Evolutionary conservation across 2,329 filamentous ascomycete species (phyloP).

Genomic region (Exophiala xenobiotica): DNA sequence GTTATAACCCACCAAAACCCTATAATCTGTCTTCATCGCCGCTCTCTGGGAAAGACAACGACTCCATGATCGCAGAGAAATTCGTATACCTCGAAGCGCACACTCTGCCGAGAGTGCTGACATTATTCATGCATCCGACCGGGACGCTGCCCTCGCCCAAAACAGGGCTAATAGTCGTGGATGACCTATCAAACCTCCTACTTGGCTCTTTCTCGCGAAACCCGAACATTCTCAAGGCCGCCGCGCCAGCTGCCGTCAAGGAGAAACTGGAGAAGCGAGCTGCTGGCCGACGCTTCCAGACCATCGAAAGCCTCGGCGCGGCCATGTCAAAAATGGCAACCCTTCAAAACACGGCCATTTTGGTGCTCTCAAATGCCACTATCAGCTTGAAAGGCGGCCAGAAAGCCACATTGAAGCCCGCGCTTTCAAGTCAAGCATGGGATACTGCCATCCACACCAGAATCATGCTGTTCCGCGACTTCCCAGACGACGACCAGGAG

Average conservation of each 20-base stretch:
- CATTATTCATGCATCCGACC: slow-evolving; percentile 69
- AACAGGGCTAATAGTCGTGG: slow-evolving; percentile 71
- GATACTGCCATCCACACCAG: slow-evolving; percentile 73
- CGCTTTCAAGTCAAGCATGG: slow-evolving; percentile 75
- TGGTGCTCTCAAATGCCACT: slow-evolving; percentile 75
- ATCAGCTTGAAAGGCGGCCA: slow-evolving; percentile 70
- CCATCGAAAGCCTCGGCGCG: slow-evolving; percentile 65
- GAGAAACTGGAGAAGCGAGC: slow-evolving; percentile 50
- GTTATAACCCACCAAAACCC: slow-evolving; percentile 11
- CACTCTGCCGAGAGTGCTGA: slow-evolving; percentile 66
- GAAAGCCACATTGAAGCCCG: slow-evolving; percentile 70
- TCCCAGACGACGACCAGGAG: slow-evolving; percentile 50
- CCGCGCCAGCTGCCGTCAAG: slow-evolving; percentile 29
- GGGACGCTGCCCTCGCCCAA: slow-evolving; percentile 59
- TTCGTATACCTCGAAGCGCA: slow-evolving; percentile 65
- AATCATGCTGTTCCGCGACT: slow-evolving; percentile 77
- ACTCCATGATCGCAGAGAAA: slow-evolving; percentile 39
- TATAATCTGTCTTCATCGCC: slow-evolving; percentile 7
- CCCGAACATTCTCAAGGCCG: slow-evolving; percentile 37
- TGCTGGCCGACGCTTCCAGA: slow-evolving; percentile 41
- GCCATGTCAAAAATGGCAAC: slow-evolving; percentile 70
- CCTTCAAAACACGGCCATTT: slow-evolving; percentile 68
- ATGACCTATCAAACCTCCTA: slow-evolving; percentile 73
- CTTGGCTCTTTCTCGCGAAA: slow-evolving; percentile 71
- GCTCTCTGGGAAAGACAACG: background rate